phyloP scores from a whole-genome alignment of 2,329 filamentous ascomycete genomes.

The Fusarium chlamydosporum region DNA sequence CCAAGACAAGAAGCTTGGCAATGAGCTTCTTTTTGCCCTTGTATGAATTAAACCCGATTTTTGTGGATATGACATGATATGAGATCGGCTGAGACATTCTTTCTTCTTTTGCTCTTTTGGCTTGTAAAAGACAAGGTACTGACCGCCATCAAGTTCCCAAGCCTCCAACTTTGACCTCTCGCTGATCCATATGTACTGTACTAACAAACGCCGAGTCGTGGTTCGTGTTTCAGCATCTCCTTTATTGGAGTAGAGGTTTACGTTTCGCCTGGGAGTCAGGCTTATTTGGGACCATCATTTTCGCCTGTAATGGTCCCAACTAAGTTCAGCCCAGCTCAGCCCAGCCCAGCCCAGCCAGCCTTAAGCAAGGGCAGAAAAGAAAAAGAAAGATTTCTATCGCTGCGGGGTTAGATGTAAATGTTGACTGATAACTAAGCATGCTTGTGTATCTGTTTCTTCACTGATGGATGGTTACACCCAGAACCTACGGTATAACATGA shows the following conservation, averaged over 20 bases:
- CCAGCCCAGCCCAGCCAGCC: conserved; percentile 1
- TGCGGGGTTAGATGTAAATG: conserved; percentile 6
- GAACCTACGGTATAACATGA: background rate
- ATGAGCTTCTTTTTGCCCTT: conserved; percentile 26
- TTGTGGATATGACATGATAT: background rate
- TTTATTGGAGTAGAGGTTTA: conserved; percentile 4
- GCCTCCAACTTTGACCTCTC: conserved; percentile 23
- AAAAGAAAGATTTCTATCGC: conserved; percentile 18
- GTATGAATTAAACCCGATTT: background rate
- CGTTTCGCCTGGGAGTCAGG: conserved; percentile 27
- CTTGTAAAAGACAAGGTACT: conserved; percentile 4
- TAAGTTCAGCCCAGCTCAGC: background rate
- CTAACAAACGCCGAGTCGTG: conserved; percentile 15
- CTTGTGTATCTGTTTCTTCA: background rate
- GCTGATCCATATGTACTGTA: background rate
- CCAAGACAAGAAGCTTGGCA: conserved; percentile 32
- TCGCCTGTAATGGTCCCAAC: background rate
- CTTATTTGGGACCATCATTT: conserved; percentile 6
- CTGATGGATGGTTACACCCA: conserved; percentile 19
- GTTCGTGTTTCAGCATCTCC: conserved; percentile 45
- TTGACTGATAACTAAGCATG: conserved; percentile 20
- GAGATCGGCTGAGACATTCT: background rate
- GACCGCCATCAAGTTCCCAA: conserved; percentile 17
- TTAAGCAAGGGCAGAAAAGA: conserved; percentile 27
- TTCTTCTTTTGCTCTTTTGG: conserved; percentile 2